A percentile compares a stretch with the other conserved stretches of the same genome.
Evolutionary conservation across 1,284 basidiomycete species (phyloP).

Genomic region (Rhodotorula sp.): DNA sequence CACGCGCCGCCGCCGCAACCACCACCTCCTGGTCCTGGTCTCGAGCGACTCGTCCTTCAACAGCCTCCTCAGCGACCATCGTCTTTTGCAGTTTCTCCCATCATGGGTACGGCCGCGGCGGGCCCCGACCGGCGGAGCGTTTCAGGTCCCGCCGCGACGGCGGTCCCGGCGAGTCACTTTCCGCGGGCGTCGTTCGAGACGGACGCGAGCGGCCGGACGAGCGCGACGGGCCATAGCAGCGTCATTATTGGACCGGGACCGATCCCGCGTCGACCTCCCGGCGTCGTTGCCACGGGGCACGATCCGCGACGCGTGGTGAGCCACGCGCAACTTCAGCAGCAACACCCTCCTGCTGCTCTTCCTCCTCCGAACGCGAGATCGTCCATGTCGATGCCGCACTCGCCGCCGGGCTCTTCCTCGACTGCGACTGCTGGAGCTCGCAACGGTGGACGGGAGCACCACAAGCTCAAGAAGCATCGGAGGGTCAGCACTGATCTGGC

Average conservation of each 20-base stretch:
- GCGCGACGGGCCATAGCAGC: not conserved
- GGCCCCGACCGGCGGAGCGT: not conserved
- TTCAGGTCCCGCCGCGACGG: not conserved
- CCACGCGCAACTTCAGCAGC: not conserved
- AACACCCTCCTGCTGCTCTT: not conserved
- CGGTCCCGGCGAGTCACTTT: not conserved
- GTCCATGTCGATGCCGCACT: not conserved
- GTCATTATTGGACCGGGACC: not conserved
- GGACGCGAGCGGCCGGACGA: not conserved
- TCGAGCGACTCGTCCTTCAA: not conserved
- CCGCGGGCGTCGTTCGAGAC: not conserved
- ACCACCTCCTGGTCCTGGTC: not conserved
- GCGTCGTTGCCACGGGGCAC: not conserved
- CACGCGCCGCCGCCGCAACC: too few relatives aligned
- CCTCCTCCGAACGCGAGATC: not conserved
- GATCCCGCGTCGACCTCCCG: not conserved
- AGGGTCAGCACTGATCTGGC: not conserved
- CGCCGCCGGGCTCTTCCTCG: not conserved
- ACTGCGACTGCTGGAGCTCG: not conserved
- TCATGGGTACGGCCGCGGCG: not conserved
- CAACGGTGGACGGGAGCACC: too few relatives aligned
- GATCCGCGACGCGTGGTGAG: not conserved
- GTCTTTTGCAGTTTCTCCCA: not conserved
- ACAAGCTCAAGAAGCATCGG: slow-evolving; percentile 7
- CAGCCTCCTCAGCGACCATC: not conserved